Base-by-base conservation (phyloP, 331 rosid species). In the Spiraea crenata region DNA sequence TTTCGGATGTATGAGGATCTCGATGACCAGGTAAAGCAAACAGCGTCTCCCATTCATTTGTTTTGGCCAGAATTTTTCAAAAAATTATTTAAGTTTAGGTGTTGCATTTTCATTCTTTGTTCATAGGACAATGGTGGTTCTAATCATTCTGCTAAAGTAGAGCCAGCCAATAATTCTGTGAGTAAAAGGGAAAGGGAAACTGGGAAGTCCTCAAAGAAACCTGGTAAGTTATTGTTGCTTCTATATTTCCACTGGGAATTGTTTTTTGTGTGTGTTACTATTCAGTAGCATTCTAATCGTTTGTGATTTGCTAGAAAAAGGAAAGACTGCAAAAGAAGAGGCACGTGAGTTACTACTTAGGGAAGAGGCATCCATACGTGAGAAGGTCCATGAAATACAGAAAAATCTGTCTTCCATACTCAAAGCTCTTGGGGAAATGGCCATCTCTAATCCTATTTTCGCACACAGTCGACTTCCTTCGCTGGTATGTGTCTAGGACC, bases 251-350 rank as follows among this genome's bases (percentile, higher is more conserved):
- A 40, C 68, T 70, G 40, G 40, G 54, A 67, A 48, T 74, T 65
- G 41, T 63, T 61, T 38, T 13, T 73, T 69, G 15, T 70, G n/a
- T 69, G 15, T 57, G 58, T 57, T 72, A 45, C 58, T 35, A 57
- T 74, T 77, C 51, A 54, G 16, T 66, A 15, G 63, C 15, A 13
- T 19, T n/a, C 40, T 47, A 9, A 12, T 47, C 50, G 13, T 41
- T 62, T 40, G 31, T 72, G 38, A 60, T 77, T 45, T 42, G 76
- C 40, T 76, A 91, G 99, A 95, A 72, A 95, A 95, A 79, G 91
- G 90, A 42, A 95, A 82, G 83, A 89, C 96, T 12, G 95, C 93
- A 25, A 95, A 95, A 78, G 97, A 91, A 78, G 97, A 95, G 86
- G 97, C 97, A 56, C 85, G 99, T 39, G 99, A 91, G 59, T 82